Evolutionary conservation across 805 yeast species (phyloP).

Genomic region (Lachancea meyersii): DNA sequence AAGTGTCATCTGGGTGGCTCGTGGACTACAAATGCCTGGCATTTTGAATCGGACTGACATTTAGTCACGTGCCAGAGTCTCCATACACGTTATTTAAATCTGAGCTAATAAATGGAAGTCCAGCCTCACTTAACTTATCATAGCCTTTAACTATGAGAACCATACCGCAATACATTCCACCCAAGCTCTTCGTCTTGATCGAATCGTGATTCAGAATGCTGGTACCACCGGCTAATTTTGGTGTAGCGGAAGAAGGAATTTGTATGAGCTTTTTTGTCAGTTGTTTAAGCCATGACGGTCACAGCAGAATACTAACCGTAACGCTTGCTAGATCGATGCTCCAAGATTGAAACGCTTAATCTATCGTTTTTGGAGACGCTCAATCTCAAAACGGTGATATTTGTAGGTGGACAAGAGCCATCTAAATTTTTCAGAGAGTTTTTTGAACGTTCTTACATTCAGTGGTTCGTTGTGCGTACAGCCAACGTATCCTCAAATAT

Average conservation of each 20-base stretch:
- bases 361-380: conserved; percentile 74
- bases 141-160: neutral
- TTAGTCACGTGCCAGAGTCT: too few relatives aligned
- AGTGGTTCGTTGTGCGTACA: conserved; percentile 37
- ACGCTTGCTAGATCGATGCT: conserved; percentile 50
- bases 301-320: neutral
- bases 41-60: too few relatives aligned
- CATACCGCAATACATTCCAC: too few relatives aligned
- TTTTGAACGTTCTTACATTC: conserved; percentile 50
- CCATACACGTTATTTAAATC: too few relatives aligned
- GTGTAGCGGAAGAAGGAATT: conserved; percentile 81
- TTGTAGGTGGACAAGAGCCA: conserved; percentile 82
- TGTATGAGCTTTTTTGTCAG: conserved; percentile 29
- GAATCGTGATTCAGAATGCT: conserved; percentile 44
- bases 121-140: neutral
- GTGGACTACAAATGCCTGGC: too few relatives aligned
- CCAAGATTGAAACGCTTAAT: conserved; percentile 69
- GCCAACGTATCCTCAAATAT: conserved; percentile 24
- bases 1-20: too few relatives aligned
- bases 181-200: too few relatives aligned
- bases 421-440: conserved; percentile 63
- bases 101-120: too few relatives aligned
- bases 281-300: neutral
- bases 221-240: conserved; percentile 89
- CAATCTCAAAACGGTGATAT: conserved; percentile 57